These are phyloP conservation scores for Seiridium cupressi DNA, from an alignment of 2,329 filamentous ascomycete genomes.

Conservation along the genomic window DNA sequence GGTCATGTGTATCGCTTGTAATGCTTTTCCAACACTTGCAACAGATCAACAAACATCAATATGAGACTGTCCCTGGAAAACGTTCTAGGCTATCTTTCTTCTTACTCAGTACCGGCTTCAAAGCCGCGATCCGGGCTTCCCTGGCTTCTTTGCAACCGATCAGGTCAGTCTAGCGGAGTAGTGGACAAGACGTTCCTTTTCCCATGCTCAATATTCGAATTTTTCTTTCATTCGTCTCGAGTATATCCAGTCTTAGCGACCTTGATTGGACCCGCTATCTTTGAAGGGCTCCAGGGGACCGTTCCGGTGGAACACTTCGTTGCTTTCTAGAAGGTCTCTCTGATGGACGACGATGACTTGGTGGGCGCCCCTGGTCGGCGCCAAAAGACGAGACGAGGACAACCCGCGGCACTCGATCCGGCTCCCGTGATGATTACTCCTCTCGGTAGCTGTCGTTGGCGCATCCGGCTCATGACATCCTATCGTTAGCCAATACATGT, in stretches of 20 bases:
- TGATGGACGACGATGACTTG: not conserved
- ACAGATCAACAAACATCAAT: too few relatives aligned
- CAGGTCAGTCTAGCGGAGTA: too few relatives aligned
- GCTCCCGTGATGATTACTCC: not conserved
- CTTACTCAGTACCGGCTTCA: too few relatives aligned
- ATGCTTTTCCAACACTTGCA: too few relatives aligned
- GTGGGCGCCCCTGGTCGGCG: not conserved
- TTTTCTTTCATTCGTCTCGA: not conserved
- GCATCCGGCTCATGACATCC: not conserved
- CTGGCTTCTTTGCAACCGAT: too few relatives aligned
- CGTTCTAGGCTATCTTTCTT: too few relatives aligned
- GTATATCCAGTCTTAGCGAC: not conserved
- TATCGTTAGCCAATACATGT: not conserved
- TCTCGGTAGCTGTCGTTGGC: not conserved
- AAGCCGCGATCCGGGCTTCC: too few relatives aligned
- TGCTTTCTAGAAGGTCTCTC: conserved; percentile 3
- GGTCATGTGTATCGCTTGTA: too few relatives aligned
- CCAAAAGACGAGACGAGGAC: not conserved
- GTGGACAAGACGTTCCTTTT: too few relatives aligned
- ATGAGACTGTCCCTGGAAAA: too few relatives aligned
- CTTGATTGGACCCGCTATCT: not conserved
- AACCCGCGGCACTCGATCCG: not conserved
- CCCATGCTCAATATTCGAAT: not conserved
- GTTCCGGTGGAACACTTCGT: not conserved
- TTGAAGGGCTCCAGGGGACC: not conserved